Base-by-base conservation (phyloP, 2,329 filamentous ascomycete genomes). In the Talaromyces atroroseus region DNA sequence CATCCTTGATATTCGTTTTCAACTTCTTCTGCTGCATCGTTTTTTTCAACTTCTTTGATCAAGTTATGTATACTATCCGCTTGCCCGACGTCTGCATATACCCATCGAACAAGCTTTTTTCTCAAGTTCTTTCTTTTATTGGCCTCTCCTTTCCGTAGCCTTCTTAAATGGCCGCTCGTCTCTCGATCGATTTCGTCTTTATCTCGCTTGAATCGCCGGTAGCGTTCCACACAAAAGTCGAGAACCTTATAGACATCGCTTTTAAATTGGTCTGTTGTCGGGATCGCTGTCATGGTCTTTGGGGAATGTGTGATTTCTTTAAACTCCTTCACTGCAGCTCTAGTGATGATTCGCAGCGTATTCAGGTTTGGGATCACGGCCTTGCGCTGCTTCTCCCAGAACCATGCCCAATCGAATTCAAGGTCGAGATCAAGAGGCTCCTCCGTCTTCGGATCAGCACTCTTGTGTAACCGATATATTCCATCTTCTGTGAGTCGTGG, bases 321-420 rank as follows among this genome's bases (percentile, higher is more conserved):
- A 21, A 65, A 65, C 52, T 74, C 71, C 24, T 60, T 60, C 29
- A 68, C 58, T 2, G 72, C 73, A 11, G 62, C 65, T 56, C 67
- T 67, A 1, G 68, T 64, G 52, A 75, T 69, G 32, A 74, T 69
- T 40, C 71, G 66, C 52, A 74, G 62, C 11, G 70, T 71, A 44
- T 65, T 69, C 12, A 71, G 53, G 52, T 73, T 65, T 2, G 73
- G 70, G 29, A 67, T 49, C 6, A 68, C 65, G 5, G 65, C 56
- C 48, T 72, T 72, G 24, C 59, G 59, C 49, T 65, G 62, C 2
- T 61, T 51, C 10, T 68, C 59, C 20, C 54, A 38, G 57, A 65
- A 60, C 63, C 66, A 68, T 20, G 38, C 24, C 7, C 58, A 46
- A 24, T 69, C 63, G 57, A 68, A 71, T 40, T 61, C 56, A 2